Conservation (phyloP, 108 stramenopile genomes). For the Discostella stelligeroides region DNA sequence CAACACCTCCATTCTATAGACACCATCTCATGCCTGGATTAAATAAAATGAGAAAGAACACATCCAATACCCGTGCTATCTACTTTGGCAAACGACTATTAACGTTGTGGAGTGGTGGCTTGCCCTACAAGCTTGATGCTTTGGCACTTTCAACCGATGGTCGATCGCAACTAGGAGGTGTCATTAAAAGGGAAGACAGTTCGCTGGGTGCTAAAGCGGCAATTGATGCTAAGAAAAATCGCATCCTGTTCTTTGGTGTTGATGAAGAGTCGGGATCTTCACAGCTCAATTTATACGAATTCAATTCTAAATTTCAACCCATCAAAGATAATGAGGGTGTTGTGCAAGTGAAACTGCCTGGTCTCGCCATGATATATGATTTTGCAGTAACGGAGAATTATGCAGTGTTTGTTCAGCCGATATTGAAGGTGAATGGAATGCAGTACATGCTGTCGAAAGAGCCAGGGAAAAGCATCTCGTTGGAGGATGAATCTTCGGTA, state of each 20-base stretch:
- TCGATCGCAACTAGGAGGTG: conserved; percentile 75
- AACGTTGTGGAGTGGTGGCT: conserved; percentile 80
- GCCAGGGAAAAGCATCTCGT: conserved; percentile 59
- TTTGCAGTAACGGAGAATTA: conserved; percentile 82
- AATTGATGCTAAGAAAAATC: conserved; percentile 61
- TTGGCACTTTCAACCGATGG: conserved; percentile 82
- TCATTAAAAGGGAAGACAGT: conserved; percentile 69
- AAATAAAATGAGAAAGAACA: conserved; percentile 83
- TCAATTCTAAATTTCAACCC: conserved; percentile 74
- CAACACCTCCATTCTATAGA: conserved; percentile 62
- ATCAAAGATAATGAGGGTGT: conserved; percentile 63
- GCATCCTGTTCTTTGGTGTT: conserved; percentile 71
- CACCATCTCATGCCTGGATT: conserved; percentile 82
- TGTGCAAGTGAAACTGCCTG: conserved; percentile 54
- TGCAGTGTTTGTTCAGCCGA: conserved; percentile 71
- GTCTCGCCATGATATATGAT: conserved; percentile 77
- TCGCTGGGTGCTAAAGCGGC: conserved; percentile 69
- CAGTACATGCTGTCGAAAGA: conserved; percentile 80
- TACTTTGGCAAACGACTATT: conserved; percentile 80
- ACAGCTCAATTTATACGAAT: conserved; percentile 74
- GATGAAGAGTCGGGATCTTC: conserved; percentile 60
- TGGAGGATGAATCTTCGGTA: conserved; percentile 50
- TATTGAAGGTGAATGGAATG: conserved; percentile 68
- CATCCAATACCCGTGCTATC: conserved; percentile 72
- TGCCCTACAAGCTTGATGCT: conserved; percentile 83